phyloP scores from a whole-genome alignment of 2,329 filamentous ascomycete genomes.

The Xylaria sp. region DNA sequence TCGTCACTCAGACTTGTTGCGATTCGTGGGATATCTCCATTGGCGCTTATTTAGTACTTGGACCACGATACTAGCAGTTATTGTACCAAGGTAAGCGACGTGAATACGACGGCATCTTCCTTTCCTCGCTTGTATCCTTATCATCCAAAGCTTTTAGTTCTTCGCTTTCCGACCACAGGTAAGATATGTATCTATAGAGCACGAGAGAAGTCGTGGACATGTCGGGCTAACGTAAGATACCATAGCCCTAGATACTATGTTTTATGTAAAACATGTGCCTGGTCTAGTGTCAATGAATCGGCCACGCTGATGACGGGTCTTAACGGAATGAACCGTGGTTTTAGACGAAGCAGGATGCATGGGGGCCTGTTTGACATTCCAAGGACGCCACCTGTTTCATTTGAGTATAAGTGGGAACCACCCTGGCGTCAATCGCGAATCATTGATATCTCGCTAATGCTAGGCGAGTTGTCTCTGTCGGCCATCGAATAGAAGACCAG shows the following conservation, averaged over 20 bases:
- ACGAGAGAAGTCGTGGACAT: too few relatives aligned
- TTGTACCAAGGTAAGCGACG: too few relatives aligned
- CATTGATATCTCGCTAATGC: not conserved
- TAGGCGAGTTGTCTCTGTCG: conserved; percentile 7
- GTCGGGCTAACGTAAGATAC: too few relatives aligned
- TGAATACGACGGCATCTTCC: too few relatives aligned
- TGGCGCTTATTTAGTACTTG: conserved; percentile 17
- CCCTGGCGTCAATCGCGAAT: conserved; percentile 24
- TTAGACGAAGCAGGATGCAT: not conserved
- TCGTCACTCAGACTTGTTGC: conserved; percentile 4
- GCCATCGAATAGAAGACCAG: not conserved
- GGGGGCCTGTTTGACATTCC: not conserved
- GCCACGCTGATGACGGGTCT: conserved; percentile 8
- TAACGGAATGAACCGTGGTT: conserved; percentile 3
- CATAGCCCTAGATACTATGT: not conserved
- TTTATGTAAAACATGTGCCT: not conserved
- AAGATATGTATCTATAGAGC: too few relatives aligned
- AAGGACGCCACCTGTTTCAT: conserved; percentile 18
- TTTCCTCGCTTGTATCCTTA: too few relatives aligned
- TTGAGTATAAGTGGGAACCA: conserved; percentile 21
- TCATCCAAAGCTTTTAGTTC: too few relatives aligned
- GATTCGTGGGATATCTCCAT: conserved; percentile 27
- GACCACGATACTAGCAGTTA: too few relatives aligned
- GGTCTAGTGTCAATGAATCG: not conserved
- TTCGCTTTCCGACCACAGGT: too few relatives aligned